Conservation (phyloP, 768 basidiomycete genomes). For the Tricholoma terreum region DNA sequence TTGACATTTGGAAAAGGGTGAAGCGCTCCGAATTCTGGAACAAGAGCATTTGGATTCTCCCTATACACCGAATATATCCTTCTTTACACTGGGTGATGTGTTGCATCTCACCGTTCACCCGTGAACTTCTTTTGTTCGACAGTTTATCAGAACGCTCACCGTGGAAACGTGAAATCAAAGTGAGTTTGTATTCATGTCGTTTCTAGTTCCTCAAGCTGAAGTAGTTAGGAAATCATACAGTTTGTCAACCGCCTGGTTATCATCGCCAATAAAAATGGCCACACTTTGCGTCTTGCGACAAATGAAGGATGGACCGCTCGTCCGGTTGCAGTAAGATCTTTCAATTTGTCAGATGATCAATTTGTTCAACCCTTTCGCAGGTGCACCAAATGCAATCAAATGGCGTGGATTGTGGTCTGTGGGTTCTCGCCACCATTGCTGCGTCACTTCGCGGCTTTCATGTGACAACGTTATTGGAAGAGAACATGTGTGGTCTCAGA, state of each 20-base stretch:
- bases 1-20: slow-evolving; percentile 19
- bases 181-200: not conserved
- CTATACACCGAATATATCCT: slow-evolving; percentile 25
- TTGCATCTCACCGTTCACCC: slow-evolving; percentile 7
- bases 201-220: too few species aligned
- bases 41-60: slow-evolving; percentile 34
- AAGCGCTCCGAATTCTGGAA: slow-evolving; percentile 23
- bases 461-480: slow-evolving; percentile 9
- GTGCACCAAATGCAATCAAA: slow-evolving; percentile 10
- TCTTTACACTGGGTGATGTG: slow-evolving; percentile 34
- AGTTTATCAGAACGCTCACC: slow-evolving; percentile 19
- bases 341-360: not conserved
- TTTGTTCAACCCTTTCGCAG: not conserved
- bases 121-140: slow-evolving; percentile 27
- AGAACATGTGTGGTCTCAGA: slow-evolving; percentile 18
- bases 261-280: slow-evolving; percentile 6
- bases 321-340: not conserved
- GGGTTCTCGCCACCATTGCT: slow-evolving; percentile 20
- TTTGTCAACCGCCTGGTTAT: slow-evolving; percentile 8
- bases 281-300: slow-evolving; percentile 1
- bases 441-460: slow-evolving; percentile 18
- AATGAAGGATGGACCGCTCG: slow-evolving; percentile 10
- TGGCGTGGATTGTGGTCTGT: slow-evolving; percentile 21
- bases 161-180: slow-evolving; percentile 11
- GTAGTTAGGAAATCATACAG: slow-evolving; percentile 7